These are phyloP conservation scores for Cicer bijugum DNA, from an alignment of 306 rosid genomes.

Conservation along the genomic window DNA sequence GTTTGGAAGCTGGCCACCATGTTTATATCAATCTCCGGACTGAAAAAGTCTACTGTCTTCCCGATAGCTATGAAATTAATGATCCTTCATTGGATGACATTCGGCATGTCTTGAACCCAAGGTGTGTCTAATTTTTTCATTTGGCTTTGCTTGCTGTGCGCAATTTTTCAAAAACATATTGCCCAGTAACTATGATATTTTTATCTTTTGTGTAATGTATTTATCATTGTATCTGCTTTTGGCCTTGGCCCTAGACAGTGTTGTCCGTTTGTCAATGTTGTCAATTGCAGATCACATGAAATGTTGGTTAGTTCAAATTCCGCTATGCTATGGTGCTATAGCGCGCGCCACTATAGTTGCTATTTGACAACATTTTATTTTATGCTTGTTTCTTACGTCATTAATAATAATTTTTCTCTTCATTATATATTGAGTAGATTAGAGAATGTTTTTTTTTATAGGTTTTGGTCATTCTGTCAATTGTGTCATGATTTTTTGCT, in stretches of 20 bases:
- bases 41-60: constrained; percentile 96
- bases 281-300: no score
- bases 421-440: constrained; percentile 2
- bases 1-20: constrained; percentile 98
- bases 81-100: constrained; percentile 98
- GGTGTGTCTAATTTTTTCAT: constrained; percentile 56
- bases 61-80: constrained; percentile 94
- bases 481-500: constrained; percentile 14
- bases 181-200: constrained; percentile 20
- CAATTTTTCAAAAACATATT: background rate
- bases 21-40: constrained; percentile 91
- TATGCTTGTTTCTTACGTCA: constrained; percentile 18
- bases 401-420: constrained; percentile 10
- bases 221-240: constrained; percentile 5
- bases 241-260: background rate
- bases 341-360: no score
- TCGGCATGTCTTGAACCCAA: constrained; percentile 91
- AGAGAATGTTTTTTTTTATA: background rate
- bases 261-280: background rate
- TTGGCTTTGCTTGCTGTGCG: constrained; percentile 28
- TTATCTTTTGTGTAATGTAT: constrained; percentile 7
- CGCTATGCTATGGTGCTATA: no score
- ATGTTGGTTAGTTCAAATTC: no score
- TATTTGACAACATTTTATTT: background rate
- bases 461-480: constrained; percentile 20